Evolutionary conservation across 1,139 yeast species (phyloP).

Genomic region (Petasospora fabianii): DNA sequence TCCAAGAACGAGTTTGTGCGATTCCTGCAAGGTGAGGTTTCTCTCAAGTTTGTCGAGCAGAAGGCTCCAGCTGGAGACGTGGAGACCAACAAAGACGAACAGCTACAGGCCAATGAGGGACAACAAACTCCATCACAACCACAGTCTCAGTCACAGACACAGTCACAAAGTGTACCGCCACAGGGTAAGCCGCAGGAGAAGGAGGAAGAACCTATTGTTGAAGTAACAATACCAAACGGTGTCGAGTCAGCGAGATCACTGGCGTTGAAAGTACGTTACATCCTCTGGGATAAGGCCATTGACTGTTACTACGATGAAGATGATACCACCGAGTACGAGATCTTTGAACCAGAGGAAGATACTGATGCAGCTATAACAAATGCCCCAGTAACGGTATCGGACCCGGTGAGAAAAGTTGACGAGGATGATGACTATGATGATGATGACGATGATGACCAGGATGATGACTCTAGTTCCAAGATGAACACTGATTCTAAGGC

Average conservation of each 20-base stretch:
- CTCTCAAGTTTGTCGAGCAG: constrained; percentile 17
- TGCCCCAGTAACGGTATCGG: not conserved
- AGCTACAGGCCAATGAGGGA: constrained; percentile 23
- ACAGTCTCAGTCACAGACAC: no score
- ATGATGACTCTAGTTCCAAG: constrained; percentile 30
- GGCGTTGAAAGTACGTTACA: constrained; percentile 62
- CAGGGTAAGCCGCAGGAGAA: constrained; percentile 23
- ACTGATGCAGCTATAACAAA: constrained; percentile 14
- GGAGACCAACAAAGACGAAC: constrained; percentile 14
- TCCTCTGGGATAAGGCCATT: constrained; percentile 72
- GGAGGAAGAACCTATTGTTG: constrained; percentile 16
- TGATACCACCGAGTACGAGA: constrained; percentile 26
- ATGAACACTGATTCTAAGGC: constrained; percentile 6
- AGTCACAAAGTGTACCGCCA: no score
- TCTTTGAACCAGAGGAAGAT: constrained; percentile 33
- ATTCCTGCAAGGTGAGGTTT: constrained; percentile 18
- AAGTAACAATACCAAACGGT: constrained; percentile 40
- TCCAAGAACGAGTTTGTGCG: constrained; percentile 12
- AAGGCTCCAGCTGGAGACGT: constrained; percentile 4
- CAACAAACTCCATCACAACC: constrained; percentile 47
- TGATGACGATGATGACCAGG: constrained; percentile 26
- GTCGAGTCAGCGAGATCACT: constrained; percentile 47
- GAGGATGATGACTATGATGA: constrained; percentile 34
- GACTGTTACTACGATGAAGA: constrained; percentile 43
- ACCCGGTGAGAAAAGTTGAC: constrained; percentile 25